These are phyloP conservation scores for Aspergillus neoniger DNA, from an alignment of 2,329 filamentous ascomycete genomes.

Conservation along the genomic window DNA sequence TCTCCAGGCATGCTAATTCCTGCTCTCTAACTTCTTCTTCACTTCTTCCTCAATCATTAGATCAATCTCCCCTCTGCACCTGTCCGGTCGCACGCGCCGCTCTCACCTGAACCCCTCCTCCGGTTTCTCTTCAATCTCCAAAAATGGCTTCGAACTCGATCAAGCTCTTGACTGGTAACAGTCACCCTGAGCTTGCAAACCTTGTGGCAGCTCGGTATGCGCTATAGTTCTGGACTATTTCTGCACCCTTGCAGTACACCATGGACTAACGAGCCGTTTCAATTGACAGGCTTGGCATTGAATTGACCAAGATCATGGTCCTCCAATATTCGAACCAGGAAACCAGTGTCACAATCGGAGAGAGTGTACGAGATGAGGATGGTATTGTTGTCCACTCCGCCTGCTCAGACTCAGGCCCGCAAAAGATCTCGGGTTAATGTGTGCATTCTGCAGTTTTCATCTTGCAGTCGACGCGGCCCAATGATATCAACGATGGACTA, in stretches of 20 bases:
- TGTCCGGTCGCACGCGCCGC: background rate
- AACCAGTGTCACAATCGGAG: conserved; percentile 79
- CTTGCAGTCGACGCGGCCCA: conserved; percentile 88
- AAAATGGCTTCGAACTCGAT: conserved; percentile 72
- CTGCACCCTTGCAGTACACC: background rate
- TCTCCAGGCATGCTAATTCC: background rate
- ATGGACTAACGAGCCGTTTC: conserved; percentile 16
- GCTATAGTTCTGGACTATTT: background rate
- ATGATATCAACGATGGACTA: conserved; percentile 95
- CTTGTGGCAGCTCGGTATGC: conserved; percentile 67
- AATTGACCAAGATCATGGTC: conserved; percentile 69
- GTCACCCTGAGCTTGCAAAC: conserved; percentile 70
- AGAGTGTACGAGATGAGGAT: conserved; percentile 96
- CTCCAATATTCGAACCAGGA: conserved; percentile 67
- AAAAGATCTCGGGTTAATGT: conserved; percentile 10
- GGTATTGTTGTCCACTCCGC: conserved; percentile 50
- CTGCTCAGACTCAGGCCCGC: conserved; percentile 7
- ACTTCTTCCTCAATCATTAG: too few relatives aligned
- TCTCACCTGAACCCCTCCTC: conserved; percentile 2
- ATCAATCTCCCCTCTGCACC: too few relatives aligned
- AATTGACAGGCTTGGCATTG: conserved; percentile 60
- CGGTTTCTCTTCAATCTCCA: background rate
- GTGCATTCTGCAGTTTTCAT: conserved; percentile 71
- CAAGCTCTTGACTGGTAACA: conserved; percentile 74
- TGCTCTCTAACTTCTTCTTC: background rate